Conservation (phyloP, 2,329 filamentous ascomycete genomes). For the Penicillium sp. region DNA sequence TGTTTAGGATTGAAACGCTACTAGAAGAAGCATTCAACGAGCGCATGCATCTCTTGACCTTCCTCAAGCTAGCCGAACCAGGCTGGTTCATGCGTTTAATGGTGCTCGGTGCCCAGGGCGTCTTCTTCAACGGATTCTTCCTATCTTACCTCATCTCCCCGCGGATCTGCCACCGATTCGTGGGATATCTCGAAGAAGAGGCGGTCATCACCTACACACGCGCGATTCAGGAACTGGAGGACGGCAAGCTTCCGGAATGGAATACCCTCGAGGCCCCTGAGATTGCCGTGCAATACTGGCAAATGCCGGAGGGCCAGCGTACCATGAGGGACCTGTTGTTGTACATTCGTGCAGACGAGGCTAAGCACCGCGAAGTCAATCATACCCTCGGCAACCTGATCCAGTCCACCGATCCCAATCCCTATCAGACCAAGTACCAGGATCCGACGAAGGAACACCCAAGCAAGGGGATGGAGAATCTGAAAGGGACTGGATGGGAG, state of each 20-base stretch:
- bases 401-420: conserved; percentile 86
- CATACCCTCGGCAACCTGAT: conserved; percentile 90
- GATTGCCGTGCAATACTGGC: conserved; percentile 90
- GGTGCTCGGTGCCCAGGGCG: conserved; percentile 89
- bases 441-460: conserved; percentile 69
- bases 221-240: conserved; percentile 83
- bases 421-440: conserved; percentile 84
- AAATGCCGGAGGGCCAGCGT: conserved; percentile 81
- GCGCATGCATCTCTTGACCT: conserved; percentile 89
- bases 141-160: conserved; percentile 84
- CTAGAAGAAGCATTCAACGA: conserved; percentile 92
- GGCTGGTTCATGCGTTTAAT: conserved; percentile 89
- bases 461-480: conserved; percentile 67
- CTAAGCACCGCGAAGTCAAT: conserved; percentile 91
- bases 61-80: conserved; percentile 87
- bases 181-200: conserved; percentile 96
- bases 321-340: conserved; percentile 85
- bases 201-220: conserved; percentile 94
- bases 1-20: conserved; percentile 79
- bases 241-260: conserved; percentile 84
- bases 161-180: conserved; percentile 88
- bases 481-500: conserved; percentile 78
- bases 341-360: conserved; percentile 89
- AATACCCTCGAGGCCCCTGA: conserved; percentile 77
- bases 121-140: conserved; percentile 97